These are phyloP conservation scores for Fagopyrum tataricum DNA, from an alignment of 148 eudicot genomes.

Conservation along the genomic window DNA sequence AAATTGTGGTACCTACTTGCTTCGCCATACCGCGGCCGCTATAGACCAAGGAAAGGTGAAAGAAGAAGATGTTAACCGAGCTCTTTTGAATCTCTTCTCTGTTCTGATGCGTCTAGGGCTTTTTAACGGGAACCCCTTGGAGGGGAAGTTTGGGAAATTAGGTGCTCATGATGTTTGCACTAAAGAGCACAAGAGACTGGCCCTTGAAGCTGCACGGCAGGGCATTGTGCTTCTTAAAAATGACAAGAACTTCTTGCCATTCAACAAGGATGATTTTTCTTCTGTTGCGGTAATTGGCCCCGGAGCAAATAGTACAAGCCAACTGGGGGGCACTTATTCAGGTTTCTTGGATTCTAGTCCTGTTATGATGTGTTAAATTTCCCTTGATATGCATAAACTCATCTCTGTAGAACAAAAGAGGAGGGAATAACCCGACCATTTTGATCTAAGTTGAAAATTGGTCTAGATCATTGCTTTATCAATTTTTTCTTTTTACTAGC, in stretches of 20 bases:
- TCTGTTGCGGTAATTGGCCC: constrained; percentile 83
- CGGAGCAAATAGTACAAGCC: constrained; percentile 49
- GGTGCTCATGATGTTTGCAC: constrained; percentile 72
- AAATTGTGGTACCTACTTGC: constrained; percentile 87
- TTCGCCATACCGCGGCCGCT: constrained; percentile 55
- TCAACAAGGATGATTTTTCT: constrained; percentile 41
- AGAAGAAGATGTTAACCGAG: constrained; percentile 70
- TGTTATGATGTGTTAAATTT: not conserved
- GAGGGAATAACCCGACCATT: not conserved
- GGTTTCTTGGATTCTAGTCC: constrained; percentile 30
- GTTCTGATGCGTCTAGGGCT: constrained; percentile 79
- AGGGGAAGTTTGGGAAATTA: constrained; percentile 44
- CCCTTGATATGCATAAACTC: not conserved
- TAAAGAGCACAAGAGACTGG: constrained; percentile 51
- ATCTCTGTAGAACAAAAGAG: not conserved
- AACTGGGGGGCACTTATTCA: constrained; percentile 74
- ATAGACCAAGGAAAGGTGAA: constrained; percentile 56
- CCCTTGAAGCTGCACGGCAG: constrained; percentile 84
- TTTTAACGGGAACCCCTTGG: constrained; percentile 63
- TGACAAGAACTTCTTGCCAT: constrained; percentile 57
- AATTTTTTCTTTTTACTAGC: not conserved
- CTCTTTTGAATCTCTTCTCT: constrained; percentile 61
- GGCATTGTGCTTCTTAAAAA: constrained; percentile 95
- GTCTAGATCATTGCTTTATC: not conserved
- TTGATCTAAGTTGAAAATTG: not conserved